These are phyloP conservation scores for Kurtzmaniella fragi DNA, from an alignment of 805 yeast genomes.

Conservation along the genomic window DNA sequence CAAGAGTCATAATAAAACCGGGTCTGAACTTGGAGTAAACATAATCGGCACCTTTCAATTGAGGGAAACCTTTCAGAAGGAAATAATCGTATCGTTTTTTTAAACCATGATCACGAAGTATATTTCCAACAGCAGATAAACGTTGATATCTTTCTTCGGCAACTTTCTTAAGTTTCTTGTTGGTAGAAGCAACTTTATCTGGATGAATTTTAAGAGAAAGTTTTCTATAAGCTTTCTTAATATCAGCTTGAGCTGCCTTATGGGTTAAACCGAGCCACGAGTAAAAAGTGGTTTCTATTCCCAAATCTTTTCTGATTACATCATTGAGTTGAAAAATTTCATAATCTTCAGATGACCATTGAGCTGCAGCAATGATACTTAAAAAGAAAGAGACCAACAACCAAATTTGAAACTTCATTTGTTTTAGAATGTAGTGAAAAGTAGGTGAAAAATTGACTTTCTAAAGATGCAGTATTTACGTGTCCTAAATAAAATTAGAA, in stretches of 20 bases:
- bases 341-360: constrained; percentile 64
- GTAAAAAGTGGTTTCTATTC: constrained; percentile 60
- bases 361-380: constrained; percentile 25
- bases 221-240: constrained; percentile 64
- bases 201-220: constrained; percentile 77
- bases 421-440: too few species aligned
- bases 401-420: constrained; percentile 8
- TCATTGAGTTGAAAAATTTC: constrained; percentile 76
- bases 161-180: constrained; percentile 31
- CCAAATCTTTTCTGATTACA: constrained; percentile 58
- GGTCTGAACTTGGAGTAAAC: constrained; percentile 67
- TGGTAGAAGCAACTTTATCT: constrained; percentile 50
- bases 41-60: constrained; percentile 67
- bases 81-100: constrained; percentile 80
- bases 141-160: constrained; percentile 74
- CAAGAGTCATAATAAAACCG: constrained; percentile 46
- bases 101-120: constrained; percentile 53
- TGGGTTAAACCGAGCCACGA: constrained; percentile 52
- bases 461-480: too few species aligned
- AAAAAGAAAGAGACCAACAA: constrained; percentile 11
- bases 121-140: constrained; percentile 69
- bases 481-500: too few species aligned
- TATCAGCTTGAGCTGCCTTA: constrained; percentile 46
- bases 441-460: too few species aligned
- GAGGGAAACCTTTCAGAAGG: constrained; percentile 79